Evolutionary conservation across 345 rosid species (phyloP).

Genomic region (Gossypium stocksii): DNA sequence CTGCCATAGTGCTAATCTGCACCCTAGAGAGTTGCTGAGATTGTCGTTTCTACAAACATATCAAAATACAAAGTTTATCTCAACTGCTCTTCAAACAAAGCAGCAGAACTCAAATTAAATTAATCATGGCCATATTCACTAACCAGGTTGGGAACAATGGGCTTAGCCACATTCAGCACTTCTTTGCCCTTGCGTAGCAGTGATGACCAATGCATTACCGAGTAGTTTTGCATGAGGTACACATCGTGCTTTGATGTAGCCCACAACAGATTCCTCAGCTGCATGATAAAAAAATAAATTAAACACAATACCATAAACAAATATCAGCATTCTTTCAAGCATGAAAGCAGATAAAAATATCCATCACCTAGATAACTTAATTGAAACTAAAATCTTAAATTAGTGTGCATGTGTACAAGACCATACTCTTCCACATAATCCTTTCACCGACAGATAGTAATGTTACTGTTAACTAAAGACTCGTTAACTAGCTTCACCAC

Average conservation of each 20-base stretch:
- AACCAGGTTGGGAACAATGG: not conserved
- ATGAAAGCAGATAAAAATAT: not conserved
- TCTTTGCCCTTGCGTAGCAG: slow-evolving; percentile 22
- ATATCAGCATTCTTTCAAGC: slow-evolving; percentile 6
- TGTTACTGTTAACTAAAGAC: not conserved
- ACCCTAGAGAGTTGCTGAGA: slow-evolving; percentile 61
- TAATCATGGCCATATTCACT: not conserved
- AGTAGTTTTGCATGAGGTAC: slow-evolving; percentile 78
- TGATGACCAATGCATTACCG: slow-evolving; percentile 91
- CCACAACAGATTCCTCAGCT: slow-evolving; percentile 89
- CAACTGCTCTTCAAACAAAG: not conserved
- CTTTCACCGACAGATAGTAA: not conserved
- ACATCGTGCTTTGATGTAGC: slow-evolving; percentile 92
- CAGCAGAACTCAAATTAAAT: not conserved
- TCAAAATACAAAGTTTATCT: not conserved
- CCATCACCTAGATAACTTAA: not conserved
- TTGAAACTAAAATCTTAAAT: not conserved
- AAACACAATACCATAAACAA: slow-evolving; percentile 14
- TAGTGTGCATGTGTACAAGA: not conserved
- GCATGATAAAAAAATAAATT: slow-evolving; percentile 11
- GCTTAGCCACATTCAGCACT: not conserved
- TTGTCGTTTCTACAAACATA: slow-evolving; percentile 39
- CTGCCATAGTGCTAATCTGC: slow-evolving; percentile 86
- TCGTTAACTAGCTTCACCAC: no score
- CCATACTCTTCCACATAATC: not conserved